These are phyloP conservation scores for Fonsecaea pedrosoi DNA, from an alignment of 2,329 filamentous ascomycete species.

Conservation along the genomic window DNA sequence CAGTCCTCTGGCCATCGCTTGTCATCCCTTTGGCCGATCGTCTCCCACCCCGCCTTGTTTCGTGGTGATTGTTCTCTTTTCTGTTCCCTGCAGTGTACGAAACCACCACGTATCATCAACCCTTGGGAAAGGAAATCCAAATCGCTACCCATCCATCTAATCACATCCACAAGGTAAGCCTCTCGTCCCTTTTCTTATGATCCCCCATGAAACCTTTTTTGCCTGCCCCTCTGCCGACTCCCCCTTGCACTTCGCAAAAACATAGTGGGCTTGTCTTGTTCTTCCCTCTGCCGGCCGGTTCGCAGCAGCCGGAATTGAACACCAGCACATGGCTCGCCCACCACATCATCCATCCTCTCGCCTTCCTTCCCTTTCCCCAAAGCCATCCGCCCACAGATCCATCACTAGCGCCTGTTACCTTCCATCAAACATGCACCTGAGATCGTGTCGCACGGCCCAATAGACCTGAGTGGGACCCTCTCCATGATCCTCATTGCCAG, in stretches of 20 bases:
- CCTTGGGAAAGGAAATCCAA: conserved; percentile 21
- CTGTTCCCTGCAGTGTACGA: conserved; percentile 26
- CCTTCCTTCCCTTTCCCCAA: conserved; percentile 21
- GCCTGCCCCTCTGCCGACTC: conserved; percentile 28
- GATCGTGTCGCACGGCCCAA: conserved; percentile 38
- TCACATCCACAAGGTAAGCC: conserved; percentile 36
- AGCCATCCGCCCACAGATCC: conserved; percentile 33
- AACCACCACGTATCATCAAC: conserved; percentile 33
- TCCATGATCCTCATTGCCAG: conserved; percentile 30
- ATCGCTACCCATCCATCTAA: conserved; percentile 27
- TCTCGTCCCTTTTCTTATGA: conserved; percentile 22
- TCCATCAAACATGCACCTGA: conserved; percentile 31
- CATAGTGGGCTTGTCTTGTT: conserved; percentile 31
- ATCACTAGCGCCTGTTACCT: conserved; percentile 35
- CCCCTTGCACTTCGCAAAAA: conserved; percentile 27
- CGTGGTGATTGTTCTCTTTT: conserved; percentile 26
- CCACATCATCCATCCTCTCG: conserved; percentile 31
- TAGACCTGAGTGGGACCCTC: conserved; percentile 34
- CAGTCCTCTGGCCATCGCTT: conserved; percentile 11
- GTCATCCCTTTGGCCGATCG: conserved; percentile 16
- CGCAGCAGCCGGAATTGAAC: conserved; percentile 31
- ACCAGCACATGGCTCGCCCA: conserved; percentile 36
- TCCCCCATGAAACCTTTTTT: conserved; percentile 25
- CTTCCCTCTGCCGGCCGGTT: conserved; percentile 29
- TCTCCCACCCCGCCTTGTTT: conserved; percentile 18